These are phyloP conservation scores for Pulveroboletus sp. DNA, from an alignment of 768 basidiomycete genomes.

Conservation along the genomic window DNA sequence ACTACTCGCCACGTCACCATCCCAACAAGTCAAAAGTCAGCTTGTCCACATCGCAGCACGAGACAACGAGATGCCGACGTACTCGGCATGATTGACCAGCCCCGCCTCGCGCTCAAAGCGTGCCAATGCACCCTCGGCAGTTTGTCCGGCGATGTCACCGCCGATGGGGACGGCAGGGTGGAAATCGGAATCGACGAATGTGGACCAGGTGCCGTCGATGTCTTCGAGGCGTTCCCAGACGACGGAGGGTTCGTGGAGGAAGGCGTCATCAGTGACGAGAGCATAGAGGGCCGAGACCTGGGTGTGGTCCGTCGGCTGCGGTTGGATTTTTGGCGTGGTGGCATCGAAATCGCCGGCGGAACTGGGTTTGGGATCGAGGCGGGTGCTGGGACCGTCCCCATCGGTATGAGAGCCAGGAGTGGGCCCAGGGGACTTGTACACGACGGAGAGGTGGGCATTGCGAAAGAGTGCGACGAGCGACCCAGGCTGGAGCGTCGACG, in stretches of 20 bases:
- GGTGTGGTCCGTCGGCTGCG: background rate
- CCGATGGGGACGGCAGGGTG: slow-evolving; percentile 63
- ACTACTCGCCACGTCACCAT: slow-evolving; percentile 33
- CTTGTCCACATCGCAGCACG: too few species aligned
- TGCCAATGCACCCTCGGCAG: slow-evolving; percentile 57
- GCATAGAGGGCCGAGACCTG: slow-evolving; percentile 61
- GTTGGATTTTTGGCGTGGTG: too few species aligned
- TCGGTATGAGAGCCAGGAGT: background rate
- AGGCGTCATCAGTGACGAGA: slow-evolving; percentile 83
- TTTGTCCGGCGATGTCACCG: slow-evolving; percentile 77
- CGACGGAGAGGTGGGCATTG: slow-evolving; percentile 84
- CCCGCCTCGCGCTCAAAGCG: slow-evolving; percentile 47
- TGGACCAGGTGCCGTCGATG: slow-evolving; percentile 73
- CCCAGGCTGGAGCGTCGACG: slow-evolving; percentile 43
- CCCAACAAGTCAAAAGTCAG: background rate
- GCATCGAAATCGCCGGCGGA: too few species aligned
- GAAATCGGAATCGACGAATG: slow-evolving; percentile 78
- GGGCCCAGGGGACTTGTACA: slow-evolving; percentile 55
- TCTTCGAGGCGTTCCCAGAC: slow-evolving; percentile 93
- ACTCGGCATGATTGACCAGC: slow-evolving; percentile 60
- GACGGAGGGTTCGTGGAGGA: slow-evolving; percentile 71
- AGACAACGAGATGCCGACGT: slow-evolving; percentile 25
- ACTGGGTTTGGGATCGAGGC: background rate
- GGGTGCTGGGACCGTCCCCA: background rate
- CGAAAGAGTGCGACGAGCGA: slow-evolving; percentile 87